phyloP scores from a whole-genome alignment of 768 basidiomycete species.

The Leccinum subtestaceum region DNA sequence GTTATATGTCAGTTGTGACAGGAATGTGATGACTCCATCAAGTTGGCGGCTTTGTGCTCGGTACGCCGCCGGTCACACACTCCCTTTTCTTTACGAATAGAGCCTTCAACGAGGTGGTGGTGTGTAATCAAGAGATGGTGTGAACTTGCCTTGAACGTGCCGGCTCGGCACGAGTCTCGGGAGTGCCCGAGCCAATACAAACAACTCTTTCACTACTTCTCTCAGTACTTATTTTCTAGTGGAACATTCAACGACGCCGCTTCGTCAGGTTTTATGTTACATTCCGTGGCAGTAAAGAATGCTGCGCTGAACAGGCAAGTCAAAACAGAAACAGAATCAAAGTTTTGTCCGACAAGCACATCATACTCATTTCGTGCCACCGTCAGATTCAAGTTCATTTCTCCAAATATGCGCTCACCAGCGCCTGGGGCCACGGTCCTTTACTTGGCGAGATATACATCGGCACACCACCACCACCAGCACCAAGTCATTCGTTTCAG shows the following conservation, averaged over 20 bases:
- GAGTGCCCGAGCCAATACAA: not conserved
- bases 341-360: not conserved
- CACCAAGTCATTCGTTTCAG: conserved; percentile 8
- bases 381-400: conserved; percentile 20
- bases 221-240: not conserved
- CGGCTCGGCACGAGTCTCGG: not conserved
- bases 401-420: not conserved
- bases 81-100: not conserved
- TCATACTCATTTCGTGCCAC: conserved; percentile 5
- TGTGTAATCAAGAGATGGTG: not conserved
- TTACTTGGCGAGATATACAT: conserved; percentile 4
- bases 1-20: conserved; percentile 10
- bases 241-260: conserved; percentile 8
- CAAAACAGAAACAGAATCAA: not conserved
- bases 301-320: conserved; percentile 39
- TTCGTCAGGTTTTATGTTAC: conserved; percentile 38
- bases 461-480: not conserved
- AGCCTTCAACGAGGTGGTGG: not conserved
- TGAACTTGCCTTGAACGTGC: not conserved
- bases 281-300: conserved; percentile 35
- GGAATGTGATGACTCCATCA: not conserved
- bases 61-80: not conserved
- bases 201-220: no score
- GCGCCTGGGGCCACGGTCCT: not conserved
- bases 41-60: not conserved